A percentile compares a stretch with the other conserved stretches of the same genome.
Evolutionary conservation across 495 filamentous ascomycete species (phyloP).

Genomic region (Aspergillus leporis): DNA sequence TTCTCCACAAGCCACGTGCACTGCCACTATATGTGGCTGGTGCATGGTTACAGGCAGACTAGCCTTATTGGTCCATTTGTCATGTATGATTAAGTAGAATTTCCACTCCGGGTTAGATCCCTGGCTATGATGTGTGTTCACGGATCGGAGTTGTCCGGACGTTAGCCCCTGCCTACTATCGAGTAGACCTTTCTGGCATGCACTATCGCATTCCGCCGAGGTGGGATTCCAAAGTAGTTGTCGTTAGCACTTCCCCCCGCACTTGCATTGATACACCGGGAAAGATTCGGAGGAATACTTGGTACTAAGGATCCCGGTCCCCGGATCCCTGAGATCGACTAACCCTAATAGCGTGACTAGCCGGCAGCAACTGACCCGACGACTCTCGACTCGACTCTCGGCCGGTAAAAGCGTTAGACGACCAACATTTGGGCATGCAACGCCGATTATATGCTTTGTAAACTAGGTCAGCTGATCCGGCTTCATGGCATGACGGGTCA

Average conservation of each 20-base stretch:
- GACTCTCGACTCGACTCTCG: not conserved
- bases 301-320: not conserved
- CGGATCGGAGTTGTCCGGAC: constrained; percentile 13
- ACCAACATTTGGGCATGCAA: not conserved
- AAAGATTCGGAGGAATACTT: not conserved
- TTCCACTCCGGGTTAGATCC: not conserved
- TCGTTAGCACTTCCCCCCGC: not conserved
- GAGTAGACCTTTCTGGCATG: constrained; percentile 2
- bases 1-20: constrained; percentile 1
- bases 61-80: not conserved
- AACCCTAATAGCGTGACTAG: not conserved
- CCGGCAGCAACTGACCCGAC: not conserved
- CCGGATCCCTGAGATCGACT: not conserved
- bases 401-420: not conserved
- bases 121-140: not conserved
- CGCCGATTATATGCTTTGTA: not conserved
- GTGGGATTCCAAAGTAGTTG: not conserved
- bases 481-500: constrained; percentile 4
- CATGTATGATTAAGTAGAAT: not conserved
- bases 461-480: constrained; percentile 7
- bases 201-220: not conserved
- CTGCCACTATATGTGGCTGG: constrained; percentile 4
- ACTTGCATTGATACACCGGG: not conserved
- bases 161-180: not conserved
- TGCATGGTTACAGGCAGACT: not conserved